A percentile compares a stretch with the other conserved stretches of the same genome.
Evolutionary conservation across 805 yeast species (phyloP).

Genomic region (Candida endomychidarum): DNA sequence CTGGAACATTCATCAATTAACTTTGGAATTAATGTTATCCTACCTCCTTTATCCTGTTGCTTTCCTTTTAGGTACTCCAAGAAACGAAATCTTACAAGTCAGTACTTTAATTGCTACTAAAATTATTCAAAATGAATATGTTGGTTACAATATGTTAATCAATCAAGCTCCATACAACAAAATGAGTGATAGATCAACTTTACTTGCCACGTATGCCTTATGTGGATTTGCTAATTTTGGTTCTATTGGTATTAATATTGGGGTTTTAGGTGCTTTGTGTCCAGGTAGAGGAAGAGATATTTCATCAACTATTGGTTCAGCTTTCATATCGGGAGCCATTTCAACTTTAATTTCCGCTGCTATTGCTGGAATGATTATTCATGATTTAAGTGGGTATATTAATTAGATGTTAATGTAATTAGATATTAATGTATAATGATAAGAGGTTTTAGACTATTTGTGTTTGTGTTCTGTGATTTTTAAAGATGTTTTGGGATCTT

Average conservation of each 20-base stretch:
- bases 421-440: neutral
- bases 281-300: slow-evolving; percentile 49
- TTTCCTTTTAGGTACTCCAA: slow-evolving; percentile 57
- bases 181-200: slow-evolving; percentile 50
- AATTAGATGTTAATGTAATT: neutral
- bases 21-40: slow-evolving; percentile 55
- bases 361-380: slow-evolving; percentile 63
- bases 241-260: slow-evolving; percentile 59
- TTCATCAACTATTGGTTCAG: slow-evolving; percentile 45
- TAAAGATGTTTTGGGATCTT: too few species aligned
- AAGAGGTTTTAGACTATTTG: too few species aligned
- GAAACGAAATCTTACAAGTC: slow-evolving; percentile 49
- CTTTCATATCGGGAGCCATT: slow-evolving; percentile 53
- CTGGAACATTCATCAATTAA: slow-evolving; percentile 55
- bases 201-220: slow-evolving; percentile 59
- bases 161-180: slow-evolving; percentile 43
- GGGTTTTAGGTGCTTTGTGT: slow-evolving; percentile 58
- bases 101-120: slow-evolving; percentile 55
- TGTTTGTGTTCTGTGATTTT: too few species aligned
- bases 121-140: slow-evolving; percentile 62
- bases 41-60: slow-evolving; percentile 61
- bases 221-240: slow-evolving; percentile 67
- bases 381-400: slow-evolving; percentile 38
- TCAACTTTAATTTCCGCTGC: slow-evolving; percentile 57
- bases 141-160: slow-evolving; percentile 47